Evolutionary conservation across 129 eudicot genomes (phyloP).

Genomic region (Ambrosia artemisiifolia): DNA sequence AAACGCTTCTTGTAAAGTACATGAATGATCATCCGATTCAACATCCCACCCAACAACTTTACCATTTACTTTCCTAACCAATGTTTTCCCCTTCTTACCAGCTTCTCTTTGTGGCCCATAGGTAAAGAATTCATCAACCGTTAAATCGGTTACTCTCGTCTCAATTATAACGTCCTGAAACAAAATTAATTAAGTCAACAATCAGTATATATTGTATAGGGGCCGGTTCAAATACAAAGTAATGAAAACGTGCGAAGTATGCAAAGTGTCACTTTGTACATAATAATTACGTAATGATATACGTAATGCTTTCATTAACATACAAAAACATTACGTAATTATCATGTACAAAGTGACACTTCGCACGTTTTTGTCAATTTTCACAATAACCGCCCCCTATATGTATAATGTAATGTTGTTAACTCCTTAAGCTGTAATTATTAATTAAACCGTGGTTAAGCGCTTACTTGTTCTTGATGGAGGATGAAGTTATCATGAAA

Average conservation of each 20-base stretch:
- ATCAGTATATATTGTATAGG: not conserved
- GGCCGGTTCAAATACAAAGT: too few relatives aligned
- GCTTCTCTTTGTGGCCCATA: slow-evolving; percentile 72
- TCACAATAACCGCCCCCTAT: too few relatives aligned
- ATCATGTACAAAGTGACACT: too few relatives aligned
- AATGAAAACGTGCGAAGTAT: too few relatives aligned
- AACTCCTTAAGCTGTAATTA: not conserved
- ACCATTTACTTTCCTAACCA: slow-evolving; percentile 74
- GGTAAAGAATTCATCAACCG: slow-evolving; percentile 53
- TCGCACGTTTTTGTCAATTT: too few relatives aligned
- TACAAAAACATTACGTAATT: too few relatives aligned
- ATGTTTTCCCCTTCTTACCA: slow-evolving; percentile 47
- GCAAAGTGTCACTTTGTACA: too few relatives aligned
- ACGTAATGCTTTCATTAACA: too few relatives aligned
- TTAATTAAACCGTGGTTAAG: not conserved
- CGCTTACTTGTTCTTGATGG: slow-evolving; percentile 60
- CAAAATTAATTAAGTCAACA: slow-evolving; percentile 12
- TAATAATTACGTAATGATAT: too few relatives aligned
- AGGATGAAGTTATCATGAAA: slow-evolving; percentile 86
- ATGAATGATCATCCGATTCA: slow-evolving; percentile 60
- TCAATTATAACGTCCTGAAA: slow-evolving; percentile 60
- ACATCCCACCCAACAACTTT: slow-evolving; percentile 60
- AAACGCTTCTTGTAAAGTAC: slow-evolving; percentile 88
- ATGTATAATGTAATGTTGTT: not conserved
- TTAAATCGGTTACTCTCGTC: slow-evolving; percentile 71